Evolutionary conservation across 306 rosid species (phyloP), one percentile per base, ranked within the genome.

Genomic region (Acacia acuminata): DNA sequence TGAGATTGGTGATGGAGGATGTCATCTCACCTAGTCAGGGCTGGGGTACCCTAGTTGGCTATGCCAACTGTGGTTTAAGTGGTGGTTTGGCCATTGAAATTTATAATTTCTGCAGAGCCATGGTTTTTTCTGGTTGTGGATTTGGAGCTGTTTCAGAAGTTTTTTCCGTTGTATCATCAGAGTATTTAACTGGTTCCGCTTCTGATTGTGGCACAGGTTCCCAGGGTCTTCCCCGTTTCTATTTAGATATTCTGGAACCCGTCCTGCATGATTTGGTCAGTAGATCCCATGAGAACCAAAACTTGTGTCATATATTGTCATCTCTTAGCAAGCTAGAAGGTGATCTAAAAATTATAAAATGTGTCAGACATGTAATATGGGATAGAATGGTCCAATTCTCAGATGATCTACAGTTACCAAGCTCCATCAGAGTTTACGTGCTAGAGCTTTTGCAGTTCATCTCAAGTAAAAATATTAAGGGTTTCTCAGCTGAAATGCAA

Each of bases 81-180:
- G 93, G 92, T 63, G 93, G 87, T 82, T 85, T 87, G 84, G 83
- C 89, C 81, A 72, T 65, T 30, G 94, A 88, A 87, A 88, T 84
- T 74, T 87, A 84, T 80, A 83, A 80, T 78, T 92, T 96, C 90
- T 90, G 98, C 85, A 85, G 81, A 88, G 92, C 97, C 9, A 90
- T 96, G 98, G 84, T 94, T 75, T 93, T 94, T 87, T 94, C 99
- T 77, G 94, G 96, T 58, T 96, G 99, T 88, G 97, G 94, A 73
- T 96, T 91, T 75, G 93, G 89, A 86, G 87, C 97, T 10, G 85
- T 96, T 36, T 89, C 92, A 15, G 98, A 94, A 79, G 94, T 94
- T 55, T 96, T 88, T 84, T 90, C 97, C 48, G 88, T 85, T 74
- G 87, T 88, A n/a, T 88, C 91, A 78, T 88, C 76, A 27, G 89